Evolutionary conservation across 2,329 filamentous ascomycete genomes (phyloP), one percentile per base, ranked within the genome.

Genomic region (Aspergillus brunneoviolaceus): DNA sequence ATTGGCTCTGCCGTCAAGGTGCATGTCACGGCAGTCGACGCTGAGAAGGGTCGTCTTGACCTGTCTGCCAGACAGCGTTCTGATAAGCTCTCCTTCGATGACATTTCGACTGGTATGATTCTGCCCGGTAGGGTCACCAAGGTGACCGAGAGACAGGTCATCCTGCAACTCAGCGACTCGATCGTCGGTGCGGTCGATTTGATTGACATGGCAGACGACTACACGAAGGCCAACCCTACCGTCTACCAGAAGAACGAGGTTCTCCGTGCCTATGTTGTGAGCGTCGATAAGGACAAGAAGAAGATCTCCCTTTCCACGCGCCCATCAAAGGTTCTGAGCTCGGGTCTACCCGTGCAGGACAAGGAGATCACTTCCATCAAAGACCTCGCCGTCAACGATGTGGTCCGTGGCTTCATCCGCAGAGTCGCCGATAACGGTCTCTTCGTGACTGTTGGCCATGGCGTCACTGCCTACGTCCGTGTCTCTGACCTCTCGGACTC

Each of bases 341-440:
- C 94, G 1, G 89, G 90, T 1, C 80, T 96, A 3, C 84, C 88
- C 1, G 86, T 97, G 50, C 87, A 88, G 70, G 95, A 99, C 72
- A 86, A 84, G 42, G 92, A 97, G 69, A 87, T 99, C 65, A 84
- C 82, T 12, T 85, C 85, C 19, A 77, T 87, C 51, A 81, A 86
- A n/a, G 87, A 96, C 65, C 72, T 99, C 33, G 86, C 88, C 59
- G 79, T 87, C 45, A 91, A 93, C 61, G 88, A 96, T 63, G 80
- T 97, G 31, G 82, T 96, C 14, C 89, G 95, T 58, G 96, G 96
- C 3, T 98, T 99, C 70, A 86, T 99, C 68, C 96, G 92, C 78
- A 91, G 92, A 66, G 87, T 98, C 48, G 85, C 90, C 0, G 92
- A 96, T 66, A 94, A 92, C 73, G 95, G 95, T 56, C 77, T 99